Evolutionary conservation across 768 basidiomycete genomes (phyloP), one percentile per base, ranked within the genome.

Genomic region (Lactifluus piperatus): DNA sequence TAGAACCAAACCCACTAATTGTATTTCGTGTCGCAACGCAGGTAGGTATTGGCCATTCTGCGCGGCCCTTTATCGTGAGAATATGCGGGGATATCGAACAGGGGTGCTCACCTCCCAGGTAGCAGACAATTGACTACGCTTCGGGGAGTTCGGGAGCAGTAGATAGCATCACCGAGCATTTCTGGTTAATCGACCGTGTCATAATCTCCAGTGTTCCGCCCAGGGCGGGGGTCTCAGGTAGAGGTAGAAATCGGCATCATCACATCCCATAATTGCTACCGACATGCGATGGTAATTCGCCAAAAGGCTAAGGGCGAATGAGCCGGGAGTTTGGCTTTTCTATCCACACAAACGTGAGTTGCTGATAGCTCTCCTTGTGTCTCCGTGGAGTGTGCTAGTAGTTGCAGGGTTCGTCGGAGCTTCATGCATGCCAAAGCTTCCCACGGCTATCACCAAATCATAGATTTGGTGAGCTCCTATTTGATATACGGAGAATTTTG

Each of bases 41-140:
- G 51, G 53, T 51, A 90, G 37, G 74, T 77, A 65, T 85, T 78
- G 66, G 80, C 80, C 58, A 89, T 83, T 70, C 88, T 90, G 67
- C 41, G 51, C 51, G 58, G 62, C 64, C 66, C 47, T n/a, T n/a
- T n/a, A n/a, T n/a, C n/a, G n/a, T 53, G 56, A 68, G 59, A 53
- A 63, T 59, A 34, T 51, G 46, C 50, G 39, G 50, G 44, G 64
- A 54, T 24, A 48, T 51, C 27, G 36, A 46, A 54, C 36, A 58
- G 39, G 55, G 51, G 47, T 20, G 67, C 78, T 67, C 62, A 88
- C 88, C 86, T 84, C 75, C 60, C 54, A 11, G 18, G 22, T 24
- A 43, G 18, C n/a, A 47, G 24, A 47, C 36, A 51, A 10, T 51
- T 43, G 32, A 56, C 49, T 30, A 60, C 44, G 43, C 51, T 37